phyloP scores from a whole-genome alignment of 2,329 filamentous ascomycete genomes.

The Sporothrix humicola region DNA sequence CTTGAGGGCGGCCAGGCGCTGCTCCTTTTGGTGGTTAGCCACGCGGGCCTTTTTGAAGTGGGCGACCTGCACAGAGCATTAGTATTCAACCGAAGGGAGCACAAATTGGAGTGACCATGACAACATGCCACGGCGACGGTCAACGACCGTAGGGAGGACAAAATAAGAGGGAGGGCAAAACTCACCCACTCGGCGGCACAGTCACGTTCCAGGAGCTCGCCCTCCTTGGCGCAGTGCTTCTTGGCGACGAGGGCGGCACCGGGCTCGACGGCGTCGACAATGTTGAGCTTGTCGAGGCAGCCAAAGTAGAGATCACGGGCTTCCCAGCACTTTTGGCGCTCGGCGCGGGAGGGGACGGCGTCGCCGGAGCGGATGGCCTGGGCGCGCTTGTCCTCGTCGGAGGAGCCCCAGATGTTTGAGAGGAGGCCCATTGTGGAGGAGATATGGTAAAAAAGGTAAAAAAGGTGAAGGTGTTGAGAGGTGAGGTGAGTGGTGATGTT shows the following conservation, averaged over 20 bases:
- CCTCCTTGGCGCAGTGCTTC: constrained; percentile 50
- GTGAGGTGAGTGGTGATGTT: neutral
- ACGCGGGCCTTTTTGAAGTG: constrained; percentile 98
- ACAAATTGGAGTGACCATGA: too few species aligned
- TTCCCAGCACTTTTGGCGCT: constrained; percentile 86
- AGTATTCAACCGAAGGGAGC: too few species aligned
- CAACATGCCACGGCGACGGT: too few species aligned
- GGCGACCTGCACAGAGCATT: constrained; percentile 68
- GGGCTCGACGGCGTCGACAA: constrained; percentile 69
- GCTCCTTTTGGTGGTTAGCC: constrained; percentile 85
- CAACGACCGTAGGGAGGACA: too few species aligned
- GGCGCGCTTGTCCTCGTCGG: constrained; percentile 54
- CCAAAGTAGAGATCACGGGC: constrained; percentile 85
- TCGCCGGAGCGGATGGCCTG: constrained; percentile 61
- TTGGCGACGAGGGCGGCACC: constrained; percentile 48
- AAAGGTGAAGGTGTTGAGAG: neutral
- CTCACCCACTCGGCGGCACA: constrained; percentile 91
- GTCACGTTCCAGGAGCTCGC: constrained; percentile 73
- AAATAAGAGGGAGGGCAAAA: too few species aligned
- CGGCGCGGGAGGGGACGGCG: constrained; percentile 81
- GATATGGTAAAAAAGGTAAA: neutral
- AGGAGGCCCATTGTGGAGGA: constrained; percentile 55
- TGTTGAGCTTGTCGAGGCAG: constrained; percentile 81
- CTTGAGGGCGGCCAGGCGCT: constrained; percentile 76
- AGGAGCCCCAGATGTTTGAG: constrained; percentile 43